These are phyloP conservation scores for Candida dubliniensis DNA, from an alignment of 1,139 yeast genomes.

Conservation along the genomic window DNA sequence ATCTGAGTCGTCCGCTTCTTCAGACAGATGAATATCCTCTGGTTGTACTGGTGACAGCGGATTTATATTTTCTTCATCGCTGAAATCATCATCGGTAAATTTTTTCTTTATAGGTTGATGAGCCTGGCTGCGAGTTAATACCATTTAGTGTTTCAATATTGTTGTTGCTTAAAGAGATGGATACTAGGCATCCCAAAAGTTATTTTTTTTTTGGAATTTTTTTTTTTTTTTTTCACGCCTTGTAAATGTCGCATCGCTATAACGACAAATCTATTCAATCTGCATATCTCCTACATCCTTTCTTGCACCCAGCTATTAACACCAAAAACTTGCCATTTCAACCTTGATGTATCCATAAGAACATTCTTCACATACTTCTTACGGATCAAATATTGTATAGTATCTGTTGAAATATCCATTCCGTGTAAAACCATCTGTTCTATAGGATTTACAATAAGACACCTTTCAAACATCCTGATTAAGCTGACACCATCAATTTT, in stretches of 20 bases:
- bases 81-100: conserved; percentile 27
- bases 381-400: conserved; percentile 24
- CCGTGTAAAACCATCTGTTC: conserved; percentile 36
- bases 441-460: conserved; percentile 15
- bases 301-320: conserved; percentile 22
- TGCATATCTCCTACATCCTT: background rate
- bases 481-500: conserved; percentile 42
- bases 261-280: background rate
- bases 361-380: conserved; percentile 22
- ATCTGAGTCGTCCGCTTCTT: conserved; percentile 18
- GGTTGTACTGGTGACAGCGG: conserved; percentile 1
- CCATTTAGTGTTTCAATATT: conserved; percentile 18
- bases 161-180: background rate
- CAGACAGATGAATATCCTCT: conserved; percentile 9
- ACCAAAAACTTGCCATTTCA: conserved; percentile 41
- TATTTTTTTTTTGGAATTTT: background rate
- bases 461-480: conserved; percentile 27
- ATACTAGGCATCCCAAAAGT: conserved; percentile 1
- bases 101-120: conserved; percentile 21
- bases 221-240: background rate
- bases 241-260: background rate
- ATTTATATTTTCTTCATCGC: conserved; percentile 2
- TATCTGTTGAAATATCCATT: conserved; percentile 31
- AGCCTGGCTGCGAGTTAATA: conserved; percentile 24
- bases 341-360: conserved; percentile 27